Evolutionary conservation across 2,329 filamentous ascomycete species (phyloP), one percentile per base, ranked within the genome.

Genomic region (Fusarium sterilihyphosum): DNA sequence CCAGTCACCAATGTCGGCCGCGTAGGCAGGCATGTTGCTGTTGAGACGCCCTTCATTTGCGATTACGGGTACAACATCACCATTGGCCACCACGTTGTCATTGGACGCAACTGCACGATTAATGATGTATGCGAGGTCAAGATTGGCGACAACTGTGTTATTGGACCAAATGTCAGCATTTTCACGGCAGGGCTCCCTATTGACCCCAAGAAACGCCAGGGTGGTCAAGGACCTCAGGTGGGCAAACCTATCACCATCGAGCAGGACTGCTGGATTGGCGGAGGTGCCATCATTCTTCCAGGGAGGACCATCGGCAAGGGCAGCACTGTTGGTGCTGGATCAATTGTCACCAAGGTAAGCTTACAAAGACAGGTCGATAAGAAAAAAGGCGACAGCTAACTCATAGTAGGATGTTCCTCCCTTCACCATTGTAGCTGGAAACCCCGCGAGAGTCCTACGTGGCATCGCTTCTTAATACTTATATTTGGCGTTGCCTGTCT

Each of bases 41-140:
- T 99, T 33, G 94, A 98, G 78, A 91, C 93, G 6, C 96, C 96
- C 0, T 98, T 99, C 82, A 92, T 88, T 53, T 98, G 96, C 81
- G 95, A 98, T 79, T 98, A 98, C 79, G 96, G 96, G 2, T 98
- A 98, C 84, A 98, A 99, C 81, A 93, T 98, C 77, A 89, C 89
- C 54, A 93, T 99, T 75, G 95, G 94, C 18, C 92, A 95, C 76
- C 92, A 96, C 73, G 94, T 97, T 6, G 89, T 92, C 63, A 93
- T 99, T 75, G 94, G 93, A 24, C 89, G 93, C 63, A 93, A 94
- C 78, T 98, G 95, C 82, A 92, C 91, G 33, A 92, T 98, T 79
- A 90, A 95, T 64, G 96, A 99, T 81, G 92, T 95, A n/a, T 93
- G 92, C 80, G 88, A 92, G 73, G 93, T 98, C 69, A 91, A 87